Percentiles rank a stretch among this genome's conserved stretches.
These are phyloP conservation scores for Phytophthora kernoviae DNA, from an alignment of 352 stramenopile genomes.

Conservation along the genomic window DNA sequence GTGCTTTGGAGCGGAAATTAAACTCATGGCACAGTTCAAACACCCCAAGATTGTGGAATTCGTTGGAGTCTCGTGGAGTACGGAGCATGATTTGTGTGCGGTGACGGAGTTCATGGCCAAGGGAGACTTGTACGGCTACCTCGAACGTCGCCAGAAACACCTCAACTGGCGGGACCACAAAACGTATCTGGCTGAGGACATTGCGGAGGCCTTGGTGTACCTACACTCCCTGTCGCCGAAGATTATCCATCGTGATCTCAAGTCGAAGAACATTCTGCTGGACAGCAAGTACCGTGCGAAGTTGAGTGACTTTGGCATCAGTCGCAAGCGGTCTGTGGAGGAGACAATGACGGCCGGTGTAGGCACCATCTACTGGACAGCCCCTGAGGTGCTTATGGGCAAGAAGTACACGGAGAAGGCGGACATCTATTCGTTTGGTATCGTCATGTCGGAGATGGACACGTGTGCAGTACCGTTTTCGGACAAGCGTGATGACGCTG, in stretches of 20 bases:
- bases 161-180: slow-evolving; percentile 42
- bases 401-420: slow-evolving; percentile 84
- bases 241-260: slow-evolving; percentile 87
- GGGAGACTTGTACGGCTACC: slow-evolving; percentile 50
- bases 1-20: slow-evolving; percentile 61
- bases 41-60: slow-evolving; percentile 62
- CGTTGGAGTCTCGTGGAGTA: slow-evolving; percentile 54
- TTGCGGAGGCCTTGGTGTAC: slow-evolving; percentile 77
- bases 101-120: slow-evolving; percentile 63
- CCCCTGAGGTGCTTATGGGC: slow-evolving; percentile 75
- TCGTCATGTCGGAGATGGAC: slow-evolving; percentile 86
- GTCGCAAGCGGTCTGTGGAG: slow-evolving; percentile 67
- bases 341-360: slow-evolving; percentile 84
- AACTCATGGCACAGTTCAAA: slow-evolving; percentile 52
- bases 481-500: slow-evolving; percentile 68
- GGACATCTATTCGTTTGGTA: slow-evolving; percentile 85
- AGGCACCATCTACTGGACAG: slow-evolving; percentile 86
- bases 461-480: slow-evolving; percentile 79
- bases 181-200: slow-evolving; percentile 52
- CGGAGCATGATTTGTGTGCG: slow-evolving; percentile 50
- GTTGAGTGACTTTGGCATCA: slow-evolving; percentile 79
- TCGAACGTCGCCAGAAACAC: slow-evolving; percentile 23
- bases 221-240: slow-evolving; percentile 83
- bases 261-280: slow-evolving; percentile 76
- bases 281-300: slow-evolving; percentile 55